Base-by-base conservation (phyloP, 2,329 filamentous ascomycete genomes). In the Botrytis byssoidea region DNA sequence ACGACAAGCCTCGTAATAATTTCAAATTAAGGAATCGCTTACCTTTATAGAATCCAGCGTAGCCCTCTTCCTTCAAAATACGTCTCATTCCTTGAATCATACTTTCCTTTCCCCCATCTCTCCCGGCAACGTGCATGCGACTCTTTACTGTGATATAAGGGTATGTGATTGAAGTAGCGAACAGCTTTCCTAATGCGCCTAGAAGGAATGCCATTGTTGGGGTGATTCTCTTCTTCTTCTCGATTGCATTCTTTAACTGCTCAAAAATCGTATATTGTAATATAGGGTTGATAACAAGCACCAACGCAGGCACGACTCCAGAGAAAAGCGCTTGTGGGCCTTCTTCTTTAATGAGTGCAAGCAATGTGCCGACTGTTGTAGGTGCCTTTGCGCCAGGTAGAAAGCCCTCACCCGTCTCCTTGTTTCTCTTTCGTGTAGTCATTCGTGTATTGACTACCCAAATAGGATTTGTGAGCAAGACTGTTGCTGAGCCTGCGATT, bases 91-190 rank as follows among this genome's bases (percentile, higher is more conserved):
- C 93, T 77, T 90, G 88, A 71, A 91, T 87, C 87, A 98, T 92
- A 78, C 92, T 92, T 84, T 97, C 92, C 83, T 92, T 92, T 76
- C 90, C 90, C n/a, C 89, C 88, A 76, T 90, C 90, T 79, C 90
- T 90, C 75, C 88, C 90, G 42, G 95, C 94, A 75, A 99, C 94
- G 83, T 99, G 96, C 90, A 97, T 97, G 82, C 94, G 90, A 84
- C 94, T 97, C 90, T 99, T 99, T 80, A 99, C 92, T 7, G 96
- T 99, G 82, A 99, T 98, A 82, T 99, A 99, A 18, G 96, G 96
- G 83, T 99, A 99, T 9, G 96, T 99, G 80, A 98, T 93, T 75
- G 88, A 90, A 4, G 96, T 99, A 37, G 96, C 96, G 75, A 98
- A 91, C 76, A 99, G 87, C 88, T 99, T 99, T 83, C 96, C 95